Evolutionary conservation across 2,329 filamentous ascomycete genomes (phyloP), one percentile per base, ranked within the genome.

Genomic region (Aspergillus tubingensis): DNA sequence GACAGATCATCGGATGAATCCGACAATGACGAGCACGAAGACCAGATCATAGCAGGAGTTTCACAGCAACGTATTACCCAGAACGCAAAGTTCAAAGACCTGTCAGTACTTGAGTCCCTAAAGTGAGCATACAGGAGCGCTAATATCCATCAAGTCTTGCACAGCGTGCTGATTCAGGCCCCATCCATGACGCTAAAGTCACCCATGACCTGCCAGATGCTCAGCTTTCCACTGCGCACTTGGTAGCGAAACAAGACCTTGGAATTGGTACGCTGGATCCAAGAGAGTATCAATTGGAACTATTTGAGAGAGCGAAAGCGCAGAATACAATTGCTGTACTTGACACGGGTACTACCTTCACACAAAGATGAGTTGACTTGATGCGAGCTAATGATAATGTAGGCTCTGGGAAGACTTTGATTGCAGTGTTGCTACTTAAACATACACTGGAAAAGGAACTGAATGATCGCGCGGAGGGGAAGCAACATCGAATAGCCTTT

Each of bases 401-500:
- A 88, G 90, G 95, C 11, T 92, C 92, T 3, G 95, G 95, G 2
- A 99, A 99, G 77, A 99, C 95, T 0, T 81, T 97, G n/a, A 97
- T 99, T 67, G 93, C 95, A 0, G 92, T 91, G 1, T 83, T 98
- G 2, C 82, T 99, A 5, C 83, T 98, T 23, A 86, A 88, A 41
- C 86, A 96, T 73, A 83, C 86, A 8, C 83, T 98, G 30, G 86
- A 92, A 41, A 81, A 88, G 61, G 95, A 99, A 73, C 78, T 97
- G 1, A 87, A 91, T 63, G 79, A 86, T 64, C 85, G 92, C 41
- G 83, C 81, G 0, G 69, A 77, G 2, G 89, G 89, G 2, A 81
- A 82, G n/a, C 70, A 80, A 0, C 85, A 81, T 39, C 88, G 88
- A 27, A 84, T 91, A 8, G 86, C 92, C 0, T 96, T 98, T 77